Base-by-base conservation (phyloP, 108 stramenopile species). In the Pseudonitzschia delicatissima region DNA sequence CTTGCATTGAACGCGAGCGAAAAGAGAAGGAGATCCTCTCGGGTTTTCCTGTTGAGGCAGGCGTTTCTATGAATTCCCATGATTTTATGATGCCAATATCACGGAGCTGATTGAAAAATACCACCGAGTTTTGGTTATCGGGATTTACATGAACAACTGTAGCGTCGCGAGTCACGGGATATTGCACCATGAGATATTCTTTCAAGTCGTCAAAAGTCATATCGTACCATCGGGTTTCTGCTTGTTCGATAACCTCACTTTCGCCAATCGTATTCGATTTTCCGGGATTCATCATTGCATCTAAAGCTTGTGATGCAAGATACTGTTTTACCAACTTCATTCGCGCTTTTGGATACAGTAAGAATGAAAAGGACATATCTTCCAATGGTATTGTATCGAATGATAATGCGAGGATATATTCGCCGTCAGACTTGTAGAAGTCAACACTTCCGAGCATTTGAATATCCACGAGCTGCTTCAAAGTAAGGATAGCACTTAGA, bases 31-130 rank as follows among this genome's bases (percentile, higher is more conserved):
- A 52, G 12, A 15, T 52, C 51, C 39, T 51, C 50, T 65, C 64
- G 0, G 64, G 45, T n/a, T 33, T 6, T 13, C 32, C 29, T 11
- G 20, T 4, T 28, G 32, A 51, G 2, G 34, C 47, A 13, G 47
- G 25, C 0, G 42, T 23, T 13, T 69, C 48, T 7, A 26, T 27
- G 77, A 68, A 79, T 35, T 78, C 62, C 3, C 68, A 35, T 21
- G 39, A 42, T 11, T 44, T 64, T 8, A 85, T 57, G 33, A 76
- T 39, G 6, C 64, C 72, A 18, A 33, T 59, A 52, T 81, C 77
- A n/a, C 50, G 33, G 11, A 85, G 67, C 70, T 78, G 74, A n/a
- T 77, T 72, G 12, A 85, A 57, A 47, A 69, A 73, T 2, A 53
- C 63, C 40, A 81, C 27, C 0, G 84, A 76, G 32, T 69, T 67